Evolutionary conservation across 345 rosid species (phyloP).

Genomic region (Moricandia moricandioides): DNA sequence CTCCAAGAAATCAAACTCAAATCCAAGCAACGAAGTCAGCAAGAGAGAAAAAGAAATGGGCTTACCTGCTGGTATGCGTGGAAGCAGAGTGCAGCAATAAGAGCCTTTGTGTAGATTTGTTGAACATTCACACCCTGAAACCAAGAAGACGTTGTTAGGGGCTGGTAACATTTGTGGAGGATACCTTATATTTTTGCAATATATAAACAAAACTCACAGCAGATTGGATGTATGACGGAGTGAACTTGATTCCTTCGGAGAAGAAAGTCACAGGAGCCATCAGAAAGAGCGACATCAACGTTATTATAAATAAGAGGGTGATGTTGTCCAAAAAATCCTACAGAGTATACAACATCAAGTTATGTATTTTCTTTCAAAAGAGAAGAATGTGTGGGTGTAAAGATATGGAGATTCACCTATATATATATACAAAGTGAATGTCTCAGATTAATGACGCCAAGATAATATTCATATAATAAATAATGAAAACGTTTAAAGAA

Average conservation of each 20-base stretch:
- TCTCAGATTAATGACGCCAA: too few relatives aligned
- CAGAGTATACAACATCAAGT: conserved; percentile 4
- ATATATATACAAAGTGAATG: too few relatives aligned
- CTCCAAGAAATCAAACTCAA: neutral
- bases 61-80: conserved; percentile 97
- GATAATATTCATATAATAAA: too few relatives aligned
- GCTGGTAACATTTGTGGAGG: conserved; percentile 2
- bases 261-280: conserved; percentile 77
- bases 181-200: neutral
- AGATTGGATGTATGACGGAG: conserved; percentile 78
- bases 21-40: neutral
- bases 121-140: conserved; percentile 73
- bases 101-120: conserved; percentile 57
- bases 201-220: conserved; percentile 58
- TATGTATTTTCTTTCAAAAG: neutral
- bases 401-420: too few relatives aligned
- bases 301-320: conserved; percentile 90
- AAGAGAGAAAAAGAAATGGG: neutral
- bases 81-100: conserved; percentile 84
- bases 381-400: too few relatives aligned
- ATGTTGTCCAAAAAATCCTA: conserved; percentile 97
- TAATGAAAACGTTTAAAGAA: too few relatives aligned
- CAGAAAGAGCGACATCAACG: conserved; percentile 76
- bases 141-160: conserved; percentile 20
- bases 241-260: conserved; percentile 85